These are phyloP conservation scores for Hyphopichia burtonii DNA, from an alignment of 1,139 yeast genomes.

Conservation along the genomic window DNA sequence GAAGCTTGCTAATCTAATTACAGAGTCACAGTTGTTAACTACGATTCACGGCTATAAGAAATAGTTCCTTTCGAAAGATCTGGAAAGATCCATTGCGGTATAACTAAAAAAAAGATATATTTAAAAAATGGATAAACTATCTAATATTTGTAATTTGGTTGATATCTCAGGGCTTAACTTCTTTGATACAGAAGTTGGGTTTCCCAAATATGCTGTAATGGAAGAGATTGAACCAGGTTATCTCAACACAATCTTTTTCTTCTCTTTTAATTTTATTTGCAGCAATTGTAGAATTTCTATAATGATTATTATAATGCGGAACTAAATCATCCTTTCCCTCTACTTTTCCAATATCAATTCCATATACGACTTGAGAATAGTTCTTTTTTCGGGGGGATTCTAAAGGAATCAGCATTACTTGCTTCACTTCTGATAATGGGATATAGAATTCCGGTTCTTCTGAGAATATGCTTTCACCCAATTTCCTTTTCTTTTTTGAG, in stretches of 20 bases:
- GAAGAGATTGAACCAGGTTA: conserved; percentile 50
- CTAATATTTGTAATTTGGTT: too few relatives aligned
- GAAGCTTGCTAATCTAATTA: too few relatives aligned
- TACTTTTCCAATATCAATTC: not conserved
- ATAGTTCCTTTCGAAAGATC: too few relatives aligned
- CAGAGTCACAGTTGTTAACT: too few relatives aligned
- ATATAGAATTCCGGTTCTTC: conserved; percentile 3
- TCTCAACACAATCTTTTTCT: conserved; percentile 36
- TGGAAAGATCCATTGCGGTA: too few relatives aligned
- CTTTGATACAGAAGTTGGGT: conserved; percentile 36
- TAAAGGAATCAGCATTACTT: conserved; percentile 3
- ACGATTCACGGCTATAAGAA: too few relatives aligned
- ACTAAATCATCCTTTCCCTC: not conserved
- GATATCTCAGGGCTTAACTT: too few relatives aligned
- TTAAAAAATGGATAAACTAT: too few relatives aligned
- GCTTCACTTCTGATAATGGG: conserved; percentile 23
- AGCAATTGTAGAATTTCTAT: not conserved
- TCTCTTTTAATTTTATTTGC: conserved; percentile 8
- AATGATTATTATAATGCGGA: not conserved
- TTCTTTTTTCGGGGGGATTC: conserved; percentile 22
- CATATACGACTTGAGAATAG: conserved; percentile 21
- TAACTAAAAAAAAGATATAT: too few relatives aligned
- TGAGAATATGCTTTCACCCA: not conserved
- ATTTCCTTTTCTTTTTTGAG: not conserved
- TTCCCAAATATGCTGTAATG: conserved; percentile 50